Evolutionary conservation across 1,139 yeast genomes (phyloP), one percentile per base, ranked within the genome.

Genomic region (Schizosaccharomyces versatilis): DNA sequence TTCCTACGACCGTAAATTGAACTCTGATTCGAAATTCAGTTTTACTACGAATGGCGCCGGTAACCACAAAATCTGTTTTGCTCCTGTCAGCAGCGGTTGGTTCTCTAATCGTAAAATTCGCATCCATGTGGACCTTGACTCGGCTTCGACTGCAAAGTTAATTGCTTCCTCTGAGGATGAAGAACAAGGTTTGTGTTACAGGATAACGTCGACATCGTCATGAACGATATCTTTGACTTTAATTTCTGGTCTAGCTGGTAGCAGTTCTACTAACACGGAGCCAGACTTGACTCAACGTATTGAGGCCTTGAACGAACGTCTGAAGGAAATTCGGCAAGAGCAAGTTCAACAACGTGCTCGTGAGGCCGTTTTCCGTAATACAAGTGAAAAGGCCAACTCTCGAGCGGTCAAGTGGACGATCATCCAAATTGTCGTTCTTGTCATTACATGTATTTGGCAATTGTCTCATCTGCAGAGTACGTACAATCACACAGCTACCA

Each of bases 41-140:
- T 81, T 80, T 67, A 75, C 79, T 38, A 81, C 88, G 1, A 69
- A 78, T 53, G 85, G 78, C 53, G 71, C 79, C 41, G 93, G 93
- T 51, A 84, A 80, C 63, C 90, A 82, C 68, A 70, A 76, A 62
- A 73, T 82, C 53, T 82, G 93, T 67, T 71, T 81, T 62, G 78
- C 79, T 57, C 57, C 63, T 14, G 55, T 51, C 47, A 81, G 85
- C 3, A 74, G 77, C 41, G 79, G 78, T 58, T 78, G 78, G 84
- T 73, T 72, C 66, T 71, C 70, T 56, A 42, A 38, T 15, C 36
- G 55, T 54, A 59, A 52, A 53, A 55, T 10, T 55, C 56, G 36
- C 55, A 68, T 77, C 59, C 74, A 64, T 60, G 66, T 77, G 59
- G 73, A 71, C 36, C 69, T 79, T 47, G 83, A 81, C 24, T 80